These are phyloP conservation scores for Gilbertella persicaria DNA, from an alignment of 371 early-diverging fungal species.

Conservation along the genomic window DNA sequence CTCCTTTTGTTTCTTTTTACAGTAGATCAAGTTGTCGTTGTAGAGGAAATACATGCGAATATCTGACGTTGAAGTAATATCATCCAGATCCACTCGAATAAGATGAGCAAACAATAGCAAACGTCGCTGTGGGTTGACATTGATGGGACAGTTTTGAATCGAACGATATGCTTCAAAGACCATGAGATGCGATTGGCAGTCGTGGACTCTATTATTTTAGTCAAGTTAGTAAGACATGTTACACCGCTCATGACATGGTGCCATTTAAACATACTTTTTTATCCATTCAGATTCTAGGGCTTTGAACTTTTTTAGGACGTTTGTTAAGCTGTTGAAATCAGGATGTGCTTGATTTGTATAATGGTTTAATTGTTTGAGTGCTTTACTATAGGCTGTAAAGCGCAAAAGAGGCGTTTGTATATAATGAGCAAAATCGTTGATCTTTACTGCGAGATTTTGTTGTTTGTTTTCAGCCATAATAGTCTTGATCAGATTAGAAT, in stretches of 20 bases:
- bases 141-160: slow-evolving; percentile 23
- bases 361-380: slow-evolving; percentile 12
- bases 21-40: slow-evolving; percentile 25
- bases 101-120: slow-evolving; percentile 23
- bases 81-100: slow-evolving; percentile 30
- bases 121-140: slow-evolving; percentile 25
- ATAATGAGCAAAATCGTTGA: slow-evolving; percentile 7
- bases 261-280: no score
- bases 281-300: slow-evolving; percentile 11
- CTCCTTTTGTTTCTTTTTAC: slow-evolving; percentile 22
- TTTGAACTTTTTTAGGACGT: slow-evolving; percentile 7
- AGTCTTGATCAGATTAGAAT: no score
- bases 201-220: slow-evolving; percentile 18
- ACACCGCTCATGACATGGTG: no score
- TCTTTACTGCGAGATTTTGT: background rate
- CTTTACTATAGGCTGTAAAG: slow-evolving; percentile 9
- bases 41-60: slow-evolving; percentile 32
- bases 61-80: slow-evolving; percentile 22
- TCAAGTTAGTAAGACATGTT: no score
- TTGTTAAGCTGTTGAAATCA: slow-evolving; percentile 18
- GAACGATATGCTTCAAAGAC: slow-evolving; percentile 22
- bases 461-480: background rate
- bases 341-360: slow-evolving; percentile 26
- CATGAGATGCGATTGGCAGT: slow-evolving; percentile 18
- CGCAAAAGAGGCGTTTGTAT: slow-evolving; percentile 17